Evolutionary conservation across 176 grass and related monocot genomes (phyloP).

Genomic region (Aegilops longissima): DNA sequence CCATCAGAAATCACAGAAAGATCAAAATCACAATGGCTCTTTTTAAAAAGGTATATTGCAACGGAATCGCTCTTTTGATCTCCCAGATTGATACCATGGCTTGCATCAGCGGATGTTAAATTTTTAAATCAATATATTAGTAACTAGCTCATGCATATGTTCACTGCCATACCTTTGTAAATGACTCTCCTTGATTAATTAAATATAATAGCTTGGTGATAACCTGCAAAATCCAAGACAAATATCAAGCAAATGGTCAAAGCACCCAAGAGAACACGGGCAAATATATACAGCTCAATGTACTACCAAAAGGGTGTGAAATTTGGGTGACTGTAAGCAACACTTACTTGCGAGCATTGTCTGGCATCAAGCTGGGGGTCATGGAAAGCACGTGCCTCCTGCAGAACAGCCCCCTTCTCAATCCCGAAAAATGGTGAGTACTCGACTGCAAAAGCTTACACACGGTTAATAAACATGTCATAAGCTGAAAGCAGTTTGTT

Average conservation of each 20-base stretch:
- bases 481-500: constrained; percentile 3
- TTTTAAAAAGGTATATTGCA: neutral
- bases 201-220: constrained; percentile 97
- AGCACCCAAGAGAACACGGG: neutral
- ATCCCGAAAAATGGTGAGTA: constrained; percentile 93
- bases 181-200: constrained; percentile 98
- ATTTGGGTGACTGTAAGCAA: neutral
- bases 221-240: constrained; percentile 55
- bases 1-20: constrained; percentile 14
- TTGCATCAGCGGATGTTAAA: neutral
- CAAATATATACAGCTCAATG: neutral
- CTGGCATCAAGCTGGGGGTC: constrained; percentile 86
- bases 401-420: constrained; percentile 90
- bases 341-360: constrained; percentile 79
- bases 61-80: neutral
- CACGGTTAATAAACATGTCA: constrained; percentile 4
- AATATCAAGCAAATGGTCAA: constrained; percentile 25
- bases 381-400: constrained; percentile 94
- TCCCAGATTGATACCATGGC: neutral
- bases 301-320: neutral
- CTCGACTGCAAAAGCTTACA: constrained; percentile 58
- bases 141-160: neutral
- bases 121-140: neutral
- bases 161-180: constrained; percentile 64
- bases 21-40: neutral